A percentile compares a stretch with the other conserved stretches of the same genome.
phyloP scores from a whole-genome alignment of 208 protist genomes.

The Acanthamoeba royreba region DNA sequence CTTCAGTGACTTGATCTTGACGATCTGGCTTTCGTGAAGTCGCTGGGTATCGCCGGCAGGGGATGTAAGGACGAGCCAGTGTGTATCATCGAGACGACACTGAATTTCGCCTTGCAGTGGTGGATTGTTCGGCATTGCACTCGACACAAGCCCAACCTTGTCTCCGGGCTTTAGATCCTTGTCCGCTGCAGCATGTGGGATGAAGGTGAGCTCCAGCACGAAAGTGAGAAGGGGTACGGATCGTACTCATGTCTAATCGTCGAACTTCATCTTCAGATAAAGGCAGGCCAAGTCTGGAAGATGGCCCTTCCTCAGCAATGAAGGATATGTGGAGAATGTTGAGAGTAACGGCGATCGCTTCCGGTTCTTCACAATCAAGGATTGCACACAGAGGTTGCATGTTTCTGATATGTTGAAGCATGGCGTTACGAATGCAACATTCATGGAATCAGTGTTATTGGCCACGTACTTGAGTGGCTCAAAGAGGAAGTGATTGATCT shows the following conservation, averaged over 20 bases:
- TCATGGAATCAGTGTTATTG: not conserved
- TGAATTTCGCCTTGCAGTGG: not conserved
- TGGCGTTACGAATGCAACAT: not conserved
- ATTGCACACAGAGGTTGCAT: slow-evolving; percentile 30
- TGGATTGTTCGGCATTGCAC: no score
- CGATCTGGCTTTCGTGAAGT: not conserved
- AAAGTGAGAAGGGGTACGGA: no score
- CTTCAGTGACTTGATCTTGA: not conserved
- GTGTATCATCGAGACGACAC: not conserved
- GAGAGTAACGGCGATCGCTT: not conserved
- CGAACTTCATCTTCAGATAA: not conserved
- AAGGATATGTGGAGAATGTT: slow-evolving; percentile 29
- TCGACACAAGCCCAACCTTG: not conserved
- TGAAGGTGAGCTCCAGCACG: no score
- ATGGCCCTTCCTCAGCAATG: not conserved
- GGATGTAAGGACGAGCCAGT: not conserved
- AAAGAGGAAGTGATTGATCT: slow-evolving; percentile 39
- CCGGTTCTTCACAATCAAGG: not conserved
- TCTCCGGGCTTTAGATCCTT: slow-evolving; percentile 1
- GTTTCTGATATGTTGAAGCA: no score
- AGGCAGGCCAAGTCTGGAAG: not conserved
- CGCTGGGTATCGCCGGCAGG: not conserved
- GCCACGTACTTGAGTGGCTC: not conserved
- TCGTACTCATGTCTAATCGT: not conserved
- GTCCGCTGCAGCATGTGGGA: not conserved